Evolutionary conservation across 139 green algal species (phyloP), one percentile per base, ranked within the genome.

Genomic region (Chlamydomonas incerta): DNA sequence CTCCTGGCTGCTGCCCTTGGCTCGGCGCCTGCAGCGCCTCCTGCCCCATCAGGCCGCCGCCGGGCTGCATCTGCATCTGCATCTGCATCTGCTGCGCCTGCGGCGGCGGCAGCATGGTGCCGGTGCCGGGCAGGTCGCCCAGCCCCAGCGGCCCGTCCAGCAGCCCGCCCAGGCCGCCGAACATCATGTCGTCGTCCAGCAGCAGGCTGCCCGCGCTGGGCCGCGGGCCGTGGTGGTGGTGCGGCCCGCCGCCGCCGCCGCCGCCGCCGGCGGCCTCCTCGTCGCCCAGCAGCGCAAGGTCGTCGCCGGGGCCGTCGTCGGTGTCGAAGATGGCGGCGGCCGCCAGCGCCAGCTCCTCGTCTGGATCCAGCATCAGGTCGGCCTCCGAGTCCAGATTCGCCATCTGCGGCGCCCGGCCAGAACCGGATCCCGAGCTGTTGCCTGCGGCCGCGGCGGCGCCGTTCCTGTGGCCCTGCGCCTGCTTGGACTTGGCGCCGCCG

Each of bases 291-390:
- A 50, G 8, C 41, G 41, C 41, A 5, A 50, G 41, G 6, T 50
- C 41, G 41, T 50, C 41, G 6, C 41, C 41, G 8, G 41, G 41
- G 41, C 41, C 41, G 41, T 70, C 63, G n/a, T 70, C 63, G 5
- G 62, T 35, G 47, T 74, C 77, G 23, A 83, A 83, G 6, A 83
- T 83, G 50, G 75, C 75, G 11, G 77, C 77, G 2, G 77, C 77
- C n/a, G 77, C 77, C 77, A 83, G 77, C 10, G 62, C 62, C 77
- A 83, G 77, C 63, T 83, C 77, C 21, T 58, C 77, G 31, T 83
- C 77, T 18, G 77, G n/a, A 50, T 83, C 77, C 29, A 83, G 13
- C 9, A 46, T 23, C 33, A 35, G 60, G 8, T 83, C 6, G 11
- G 60, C 55, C 20, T 62, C 55, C 9, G 55, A 24, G 2, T 62